Percentiles rank a stretch among this genome's conserved stretches.
phyloP scores from a whole-genome alignment of 2,329 filamentous ascomycete genomes.

The Fusarium nurragi region DNA sequence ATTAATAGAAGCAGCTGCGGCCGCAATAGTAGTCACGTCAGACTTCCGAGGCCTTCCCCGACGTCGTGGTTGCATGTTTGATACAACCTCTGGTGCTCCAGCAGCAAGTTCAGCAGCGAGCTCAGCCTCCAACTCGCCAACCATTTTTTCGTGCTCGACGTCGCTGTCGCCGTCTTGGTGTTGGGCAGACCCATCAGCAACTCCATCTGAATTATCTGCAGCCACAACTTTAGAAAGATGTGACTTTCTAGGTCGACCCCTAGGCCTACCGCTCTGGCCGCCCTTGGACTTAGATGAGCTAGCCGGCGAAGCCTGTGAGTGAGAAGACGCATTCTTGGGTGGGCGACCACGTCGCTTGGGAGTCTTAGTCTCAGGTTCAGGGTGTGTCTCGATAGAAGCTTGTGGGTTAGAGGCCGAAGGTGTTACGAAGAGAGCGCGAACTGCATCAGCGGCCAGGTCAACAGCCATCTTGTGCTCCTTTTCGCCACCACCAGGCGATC shows the following conservation, averaged over 20 bases:
- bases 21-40: conserved; percentile 41
- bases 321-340: conserved; percentile 41
- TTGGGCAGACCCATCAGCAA: not conserved
- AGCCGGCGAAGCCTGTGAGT: not conserved
- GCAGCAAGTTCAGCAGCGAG: conserved; percentile 26
- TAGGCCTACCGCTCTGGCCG: conserved; percentile 39
- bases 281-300: conserved; percentile 33
- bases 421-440: conserved; percentile 44
- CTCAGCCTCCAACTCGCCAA: conserved; percentile 32
- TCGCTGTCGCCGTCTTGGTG: conserved; percentile 12
- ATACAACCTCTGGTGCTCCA: not conserved
- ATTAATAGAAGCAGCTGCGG: conserved; percentile 13
- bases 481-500: conserved; percentile 9
- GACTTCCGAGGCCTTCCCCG: conserved; percentile 45
- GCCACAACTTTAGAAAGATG: conserved; percentile 23
- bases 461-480: conserved; percentile 41
- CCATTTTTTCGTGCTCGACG: conserved; percentile 28
- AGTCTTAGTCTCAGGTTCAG: conserved; percentile 7
- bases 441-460: conserved; percentile 53
- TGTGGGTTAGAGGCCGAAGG: conserved; percentile 1
- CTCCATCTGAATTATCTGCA: conserved; percentile 1
- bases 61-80: conserved; percentile 20
- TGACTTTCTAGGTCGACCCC: conserved; percentile 46
- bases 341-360: conserved; percentile 47
- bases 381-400: not conserved